Base-by-base conservation (phyloP, 257 asterid genomes). In the Penstemon barbatus region DNA sequence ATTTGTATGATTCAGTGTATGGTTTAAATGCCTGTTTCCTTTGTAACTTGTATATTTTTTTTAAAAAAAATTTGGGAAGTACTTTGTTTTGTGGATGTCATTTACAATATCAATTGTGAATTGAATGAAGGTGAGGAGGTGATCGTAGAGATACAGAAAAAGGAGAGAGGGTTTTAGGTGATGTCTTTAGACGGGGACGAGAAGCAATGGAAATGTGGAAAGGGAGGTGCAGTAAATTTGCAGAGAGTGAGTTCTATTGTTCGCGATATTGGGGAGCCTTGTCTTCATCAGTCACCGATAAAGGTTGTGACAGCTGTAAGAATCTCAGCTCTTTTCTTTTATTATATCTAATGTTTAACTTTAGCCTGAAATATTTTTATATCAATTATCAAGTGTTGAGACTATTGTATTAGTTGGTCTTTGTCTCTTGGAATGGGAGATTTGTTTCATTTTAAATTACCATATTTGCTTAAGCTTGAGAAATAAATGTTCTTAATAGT, bases 241-340 rank as follows among this genome's bases (percentile, higher is more conserved):
- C 97, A 86, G 70, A 87, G 76, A 75, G 89, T 92, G 80, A 84
- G 94, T 80, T 84, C 97, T 38, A 84, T 93, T 72, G 94, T 88
- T 75, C 92, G 96, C 61, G 96, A 90, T 76, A 86, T 93, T 77
- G 94, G 98, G 79, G 97, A 93, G 72, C 97, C 97, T 71, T 93
- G 98, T 76, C 92, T 92, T 78, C 87, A 85, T 76, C 98, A 86
- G 49, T 81, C 96, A 57, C 89, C 95, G 41, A 77, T 90, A 82
- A 89, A 92, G 92, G 97, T 92, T 84, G 85, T 81, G 67, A 77
- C 75, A 71, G 74, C 91, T 63, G 86, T 83, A 90, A 80, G 91
- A 69, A 61, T 80, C 86, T 78, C 71, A 55, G 66, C 38, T 13
- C 61, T 59, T 65, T 12, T 68, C 69, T 25, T 25, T 25, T 25